These are phyloP conservation scores for Rheum nobile DNA, from an alignment of 148 eudicot species.

Conservation along the genomic window DNA sequence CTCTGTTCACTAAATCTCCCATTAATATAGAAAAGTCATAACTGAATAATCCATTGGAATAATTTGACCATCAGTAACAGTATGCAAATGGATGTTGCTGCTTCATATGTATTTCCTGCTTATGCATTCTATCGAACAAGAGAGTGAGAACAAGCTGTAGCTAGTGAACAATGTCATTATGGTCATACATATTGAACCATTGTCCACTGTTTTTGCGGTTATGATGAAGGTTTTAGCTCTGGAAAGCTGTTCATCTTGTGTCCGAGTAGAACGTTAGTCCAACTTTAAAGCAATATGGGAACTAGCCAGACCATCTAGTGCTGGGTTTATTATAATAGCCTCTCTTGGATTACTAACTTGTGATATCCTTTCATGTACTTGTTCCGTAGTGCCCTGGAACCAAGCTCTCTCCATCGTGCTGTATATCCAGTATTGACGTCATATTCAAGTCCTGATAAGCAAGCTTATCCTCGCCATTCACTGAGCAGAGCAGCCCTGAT, in stretches of 20 bases:
- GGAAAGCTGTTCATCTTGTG: not conserved
- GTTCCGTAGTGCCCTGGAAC: conserved; percentile 89
- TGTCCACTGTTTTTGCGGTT: not conserved
- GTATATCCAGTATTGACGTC: conserved; percentile 81
- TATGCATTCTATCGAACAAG: not conserved
- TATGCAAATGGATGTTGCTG: not conserved
- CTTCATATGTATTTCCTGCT: not conserved
- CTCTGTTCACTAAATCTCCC: not conserved
- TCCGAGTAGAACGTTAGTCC: not conserved
- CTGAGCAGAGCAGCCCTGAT: conserved; percentile 93
- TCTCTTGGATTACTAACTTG: not conserved
- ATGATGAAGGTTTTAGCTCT: not conserved
- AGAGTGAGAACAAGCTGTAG: not conserved
- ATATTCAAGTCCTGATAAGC: conserved; percentile 67
- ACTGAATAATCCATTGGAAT: not conserved
- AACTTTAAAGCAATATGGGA: not conserved
- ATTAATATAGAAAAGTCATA: not conserved
- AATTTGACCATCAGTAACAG: not conserved
- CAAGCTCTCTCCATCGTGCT: conserved; percentile 87
- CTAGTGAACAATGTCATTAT: not conserved
- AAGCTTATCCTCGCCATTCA: conserved; percentile 97
- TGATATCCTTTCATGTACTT: conserved; percentile 9
- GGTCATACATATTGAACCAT: not conserved
- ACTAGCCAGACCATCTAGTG: not conserved
- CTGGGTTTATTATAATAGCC: not conserved